phyloP scores from a whole-genome alignment of 1,139 yeast genomes.

The Saccharomyces hybrid region DNA sequence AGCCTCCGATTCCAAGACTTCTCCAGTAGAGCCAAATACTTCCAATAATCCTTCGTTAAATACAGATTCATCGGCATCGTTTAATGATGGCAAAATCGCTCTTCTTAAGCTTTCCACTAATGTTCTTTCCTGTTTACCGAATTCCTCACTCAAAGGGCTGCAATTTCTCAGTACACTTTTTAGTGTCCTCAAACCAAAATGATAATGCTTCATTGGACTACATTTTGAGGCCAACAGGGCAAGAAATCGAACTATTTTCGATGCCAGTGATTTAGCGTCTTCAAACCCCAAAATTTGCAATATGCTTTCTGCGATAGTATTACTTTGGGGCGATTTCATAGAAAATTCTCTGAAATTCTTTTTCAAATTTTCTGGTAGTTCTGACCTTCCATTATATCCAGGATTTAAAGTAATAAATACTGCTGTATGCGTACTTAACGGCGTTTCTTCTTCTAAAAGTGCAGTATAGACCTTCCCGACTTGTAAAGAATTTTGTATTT shows the following conservation, averaged over 20 bases:
- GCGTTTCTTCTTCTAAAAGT: constrained; percentile 42
- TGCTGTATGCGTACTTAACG: constrained; percentile 52
- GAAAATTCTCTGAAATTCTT: constrained; percentile 70
- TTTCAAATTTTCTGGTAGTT: constrained; percentile 79
- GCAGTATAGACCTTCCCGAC: constrained; percentile 32
- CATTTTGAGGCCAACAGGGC: constrained; percentile 34
- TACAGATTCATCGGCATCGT: not conserved
- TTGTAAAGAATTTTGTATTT: constrained; percentile 51
- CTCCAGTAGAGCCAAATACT: not conserved
- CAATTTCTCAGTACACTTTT: constrained; percentile 1
- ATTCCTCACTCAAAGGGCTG: not conserved
- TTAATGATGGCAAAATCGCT: not conserved
- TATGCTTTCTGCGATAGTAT: constrained; percentile 62
- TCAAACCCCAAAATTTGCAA: constrained; percentile 66
- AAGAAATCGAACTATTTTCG: constrained; percentile 51
- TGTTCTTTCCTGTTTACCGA: not conserved
- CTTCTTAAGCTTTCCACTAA: not conserved
- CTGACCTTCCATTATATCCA: constrained; percentile 73
- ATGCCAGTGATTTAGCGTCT: constrained; percentile 42
- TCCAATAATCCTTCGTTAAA: not conserved
- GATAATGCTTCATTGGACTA: constrained; percentile 67
- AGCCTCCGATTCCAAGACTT: not conserved
- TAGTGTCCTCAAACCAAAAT: constrained; percentile 59
- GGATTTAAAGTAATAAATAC: constrained; percentile 91
- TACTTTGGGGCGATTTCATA: constrained; percentile 66